Evolutionary conservation across 148 eudicot genomes (phyloP).

Genomic region (Spergularia bocconei): DNA sequence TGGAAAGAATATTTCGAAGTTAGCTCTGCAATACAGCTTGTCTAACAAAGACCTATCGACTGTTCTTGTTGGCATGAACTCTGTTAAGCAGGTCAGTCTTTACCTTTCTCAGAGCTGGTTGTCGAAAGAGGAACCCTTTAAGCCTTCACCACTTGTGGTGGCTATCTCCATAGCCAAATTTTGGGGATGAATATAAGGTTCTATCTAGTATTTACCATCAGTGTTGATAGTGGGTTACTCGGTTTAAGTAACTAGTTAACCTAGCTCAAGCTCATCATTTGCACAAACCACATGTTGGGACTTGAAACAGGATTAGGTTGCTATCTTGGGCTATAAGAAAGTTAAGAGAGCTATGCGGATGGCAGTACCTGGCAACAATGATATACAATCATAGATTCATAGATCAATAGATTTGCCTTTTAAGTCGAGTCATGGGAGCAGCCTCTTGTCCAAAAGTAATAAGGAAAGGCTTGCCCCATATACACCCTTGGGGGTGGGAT

Average conservation of each 20-base stretch:
- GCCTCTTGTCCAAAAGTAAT: no score
- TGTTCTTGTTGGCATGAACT: conserved; percentile 91
- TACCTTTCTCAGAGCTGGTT: not conserved
- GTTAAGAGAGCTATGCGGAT: not conserved
- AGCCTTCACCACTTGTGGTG: not conserved
- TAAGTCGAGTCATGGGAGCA: no score
- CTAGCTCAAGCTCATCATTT: not conserved
- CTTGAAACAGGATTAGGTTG: not conserved
- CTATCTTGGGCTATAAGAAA: not conserved
- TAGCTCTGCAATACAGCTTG: conserved; percentile 93
- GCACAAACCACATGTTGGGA: not conserved
- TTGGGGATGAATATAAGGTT: not conserved
- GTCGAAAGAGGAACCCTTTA: not conserved
- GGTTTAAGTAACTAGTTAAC: not conserved
- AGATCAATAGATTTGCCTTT: no score
- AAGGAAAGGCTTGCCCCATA: no score
- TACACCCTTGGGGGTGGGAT: no score
- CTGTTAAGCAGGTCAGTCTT: conserved; percentile 65
- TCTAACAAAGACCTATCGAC: conserved; percentile 77
- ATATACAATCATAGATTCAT: not conserved
- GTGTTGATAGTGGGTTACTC: not conserved
- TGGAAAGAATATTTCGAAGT: conserved; percentile 73
- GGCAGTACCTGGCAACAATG: not conserved
- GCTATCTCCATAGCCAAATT: not conserved
- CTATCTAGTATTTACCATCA: not conserved